A percentile compares a stretch with the other conserved stretches of the same genome.
Evolutionary conservation across 176 grass and related monocot genomes (phyloP).

Genomic region (Oryza longistaminata): DNA sequence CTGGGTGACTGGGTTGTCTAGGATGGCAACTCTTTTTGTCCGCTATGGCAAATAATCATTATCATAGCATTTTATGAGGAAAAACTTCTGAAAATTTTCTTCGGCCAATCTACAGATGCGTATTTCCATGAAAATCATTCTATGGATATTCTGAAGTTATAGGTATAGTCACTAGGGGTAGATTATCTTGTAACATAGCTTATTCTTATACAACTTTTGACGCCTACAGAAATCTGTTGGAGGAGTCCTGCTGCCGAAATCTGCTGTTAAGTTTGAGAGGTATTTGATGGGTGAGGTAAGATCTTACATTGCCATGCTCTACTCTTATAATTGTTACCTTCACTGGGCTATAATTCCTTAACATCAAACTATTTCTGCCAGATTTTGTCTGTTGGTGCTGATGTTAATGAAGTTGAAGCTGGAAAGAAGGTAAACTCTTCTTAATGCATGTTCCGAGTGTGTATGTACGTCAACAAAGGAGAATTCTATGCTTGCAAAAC

Average conservation of each 20-base stretch:
- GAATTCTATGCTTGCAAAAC: not conserved
- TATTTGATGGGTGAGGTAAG: constrained; percentile 98
- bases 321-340: not conserved
- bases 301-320: not conserved
- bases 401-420: constrained; percentile 76
- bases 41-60: not conserved
- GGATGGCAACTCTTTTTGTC: not conserved
- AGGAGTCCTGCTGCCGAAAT: constrained; percentile 86
- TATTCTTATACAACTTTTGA: constrained; percentile 1
- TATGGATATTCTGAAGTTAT: not conserved
- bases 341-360: not conserved
- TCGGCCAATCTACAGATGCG: not conserved
- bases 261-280: constrained; percentile 94
- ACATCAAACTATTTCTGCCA: constrained; percentile 16
- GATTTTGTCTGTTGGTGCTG: constrained; percentile 88
- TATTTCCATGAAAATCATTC: not conserved
- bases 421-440: constrained; percentile 76
- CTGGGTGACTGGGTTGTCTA: not conserved
- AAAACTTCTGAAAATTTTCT: not conserved
- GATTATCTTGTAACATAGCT: not conserved
- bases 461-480: constrained; percentile 8
- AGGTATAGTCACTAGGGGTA: not conserved
- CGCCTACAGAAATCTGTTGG: constrained; percentile 82
- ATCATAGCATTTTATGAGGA: not conserved
- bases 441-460: not conserved